Base-by-base conservation (phyloP, 495 filamentous ascomycete species). In the Durotheca rogersii region DNA sequence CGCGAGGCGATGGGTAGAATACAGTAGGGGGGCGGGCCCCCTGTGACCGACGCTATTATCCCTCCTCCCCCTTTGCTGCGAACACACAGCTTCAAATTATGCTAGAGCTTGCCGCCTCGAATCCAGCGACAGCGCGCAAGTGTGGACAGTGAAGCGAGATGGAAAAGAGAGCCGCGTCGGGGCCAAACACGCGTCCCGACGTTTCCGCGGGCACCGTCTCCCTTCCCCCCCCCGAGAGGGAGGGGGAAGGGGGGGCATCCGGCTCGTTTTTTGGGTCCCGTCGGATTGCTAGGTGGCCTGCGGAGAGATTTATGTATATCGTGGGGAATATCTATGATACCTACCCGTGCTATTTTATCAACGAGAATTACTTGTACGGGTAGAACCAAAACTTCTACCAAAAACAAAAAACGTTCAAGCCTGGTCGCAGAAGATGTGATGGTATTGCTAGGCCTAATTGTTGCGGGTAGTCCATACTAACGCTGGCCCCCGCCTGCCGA, bases 81-180 rank as follows among this genome's bases (percentile, higher is more conserved):
- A n/a, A 27, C 23, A 27, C 9, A 27, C 23, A 57, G 71, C 73
- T 74, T 76, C 72, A 56, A 67, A 65, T 58, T 67, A 67, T 74
- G 74, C 74, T 77, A 77, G 74, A 77, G 71, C 74, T 72, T 75
- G 72, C 60, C 74, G 71, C 54, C 65, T 51, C 61, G 64, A 56
- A 53, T 48, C 47, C 53, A 54, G 53, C 61, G 53, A 76, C 67
- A 68, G 67, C 72, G 73, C 29, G 62, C 67, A 70, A 69, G 74
- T 77, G 74, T 77, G 74, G 74, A 77, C 74, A 71, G 58, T 75
- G 74, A 76, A 76, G 74, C 74, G 65, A 77, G 49, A 77, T 57
- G 35, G 42, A 70, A 58, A 35, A 18, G 9, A 10, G 44, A 41
- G 33, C 39, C 11, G 47, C 63, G 47, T 58, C 52, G 58, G 41